Conservation (phyloP, 176 grass and related monocot species). For the Zea mays region DNA sequence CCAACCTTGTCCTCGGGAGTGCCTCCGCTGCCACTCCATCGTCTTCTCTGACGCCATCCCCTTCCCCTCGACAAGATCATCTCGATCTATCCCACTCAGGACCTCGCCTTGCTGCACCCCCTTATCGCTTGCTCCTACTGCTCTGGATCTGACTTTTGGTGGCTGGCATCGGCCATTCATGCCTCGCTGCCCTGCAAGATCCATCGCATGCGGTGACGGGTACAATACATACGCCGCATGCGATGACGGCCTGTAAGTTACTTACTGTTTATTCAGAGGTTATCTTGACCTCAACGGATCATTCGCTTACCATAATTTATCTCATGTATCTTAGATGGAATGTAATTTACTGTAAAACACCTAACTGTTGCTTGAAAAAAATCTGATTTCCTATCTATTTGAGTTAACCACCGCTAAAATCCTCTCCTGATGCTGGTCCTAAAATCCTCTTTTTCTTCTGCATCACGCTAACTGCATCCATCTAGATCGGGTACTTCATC, state of each 20-base stretch:
- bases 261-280: slow-evolving; percentile 29
- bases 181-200: too few species aligned
- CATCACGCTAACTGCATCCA: background rate
- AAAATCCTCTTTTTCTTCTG: background rate
- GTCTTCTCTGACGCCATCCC: too few species aligned
- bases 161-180: too few species aligned
- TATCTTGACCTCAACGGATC: slow-evolving; percentile 26
- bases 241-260: background rate
- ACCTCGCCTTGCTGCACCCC: too few species aligned
- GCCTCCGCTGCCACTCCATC: too few species aligned
- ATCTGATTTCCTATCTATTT: background rate
- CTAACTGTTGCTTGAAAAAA: slow-evolving; percentile 21
- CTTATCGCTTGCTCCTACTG: too few species aligned
- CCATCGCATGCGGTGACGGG: too few species aligned
- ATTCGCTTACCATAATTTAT: slow-evolving; percentile 44
- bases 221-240: too few species aligned
- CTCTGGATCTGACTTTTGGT: too few species aligned
- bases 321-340: slow-evolving; percentile 45
- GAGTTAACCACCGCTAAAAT: slow-evolving; percentile 52
- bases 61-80: too few species aligned
- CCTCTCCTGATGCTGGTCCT: background rate
- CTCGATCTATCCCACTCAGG: too few species aligned
- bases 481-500: background rate
- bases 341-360: slow-evolving; percentile 71
- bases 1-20: too few species aligned